Percentiles rank a stretch among this genome's conserved stretches.
These are phyloP conservation scores for Leccinum longicurvipes DNA, from an alignment of 768 basidiomycete species.

Conservation along the genomic window DNA sequence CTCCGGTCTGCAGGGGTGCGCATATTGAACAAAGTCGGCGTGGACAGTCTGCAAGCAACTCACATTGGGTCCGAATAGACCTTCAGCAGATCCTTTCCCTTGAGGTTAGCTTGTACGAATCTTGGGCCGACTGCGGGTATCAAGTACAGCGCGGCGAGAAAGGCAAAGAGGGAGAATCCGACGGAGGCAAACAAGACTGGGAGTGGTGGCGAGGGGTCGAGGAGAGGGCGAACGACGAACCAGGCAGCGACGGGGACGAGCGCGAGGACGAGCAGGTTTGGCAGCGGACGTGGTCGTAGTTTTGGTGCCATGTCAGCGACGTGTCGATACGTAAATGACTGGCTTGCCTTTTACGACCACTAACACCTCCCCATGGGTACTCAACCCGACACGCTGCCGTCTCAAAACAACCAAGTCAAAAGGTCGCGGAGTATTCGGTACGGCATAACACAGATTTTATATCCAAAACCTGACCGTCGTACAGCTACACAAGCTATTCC, in stretches of 20 bases:
- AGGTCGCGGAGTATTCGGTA: conserved; percentile 67
- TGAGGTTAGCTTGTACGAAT: conserved; percentile 79
- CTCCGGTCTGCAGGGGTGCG: conserved; percentile 70
- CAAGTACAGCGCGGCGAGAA: conserved; percentile 69
- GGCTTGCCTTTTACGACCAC: conserved; percentile 15
- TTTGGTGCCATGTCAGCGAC: conserved; percentile 29
- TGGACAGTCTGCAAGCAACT: conserved; percentile 20
- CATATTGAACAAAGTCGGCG: background rate
- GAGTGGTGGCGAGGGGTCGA: conserved; percentile 65
- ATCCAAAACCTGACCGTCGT: conserved; percentile 26
- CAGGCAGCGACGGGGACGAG: conserved; percentile 67
- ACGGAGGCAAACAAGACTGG: conserved; percentile 75
- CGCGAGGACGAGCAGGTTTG: conserved; percentile 50
- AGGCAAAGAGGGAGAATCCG: conserved; percentile 82
- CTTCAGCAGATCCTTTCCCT: conserved; percentile 87
- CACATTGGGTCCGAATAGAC: conserved; percentile 69
- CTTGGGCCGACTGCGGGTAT: conserved; percentile 80
- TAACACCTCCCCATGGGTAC: too few species aligned
- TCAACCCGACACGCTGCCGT: conserved; percentile 48
- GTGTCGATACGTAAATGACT: background rate
- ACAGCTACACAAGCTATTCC: conserved; percentile 33
- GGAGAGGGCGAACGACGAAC: conserved; percentile 69
- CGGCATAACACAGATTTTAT: conserved; percentile 3
- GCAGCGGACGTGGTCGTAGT: conserved; percentile 45
- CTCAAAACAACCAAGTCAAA: conserved; percentile 46